phyloP scores from a whole-genome alignment of 177 flowering plant genomes.

The Vitis hybrid region DNA sequence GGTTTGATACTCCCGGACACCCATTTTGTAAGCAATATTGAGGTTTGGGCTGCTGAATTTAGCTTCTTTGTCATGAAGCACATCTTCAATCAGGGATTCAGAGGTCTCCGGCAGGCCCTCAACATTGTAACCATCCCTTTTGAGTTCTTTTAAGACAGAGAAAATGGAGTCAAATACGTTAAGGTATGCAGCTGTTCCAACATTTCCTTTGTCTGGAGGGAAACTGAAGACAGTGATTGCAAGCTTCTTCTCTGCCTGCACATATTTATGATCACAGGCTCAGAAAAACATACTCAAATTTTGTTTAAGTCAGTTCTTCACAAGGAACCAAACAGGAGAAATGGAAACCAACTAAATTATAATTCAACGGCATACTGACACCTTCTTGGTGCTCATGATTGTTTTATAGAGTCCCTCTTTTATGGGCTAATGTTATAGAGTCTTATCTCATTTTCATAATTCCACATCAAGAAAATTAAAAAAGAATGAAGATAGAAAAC shows the following conservation, averaged over 20 bases:
- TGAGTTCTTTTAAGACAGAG: conserved; percentile 84
- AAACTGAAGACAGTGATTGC: conserved; percentile 99
- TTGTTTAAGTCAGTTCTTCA: neutral
- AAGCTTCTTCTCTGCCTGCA: conserved; percentile 87
- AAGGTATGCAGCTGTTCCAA: conserved; percentile 96
- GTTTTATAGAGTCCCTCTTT: too few species aligned
- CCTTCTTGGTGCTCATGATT: too few species aligned
- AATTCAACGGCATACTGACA: too few species aligned
- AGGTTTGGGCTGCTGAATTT: conserved; percentile 98
- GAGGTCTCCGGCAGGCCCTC: conserved; percentile 91
- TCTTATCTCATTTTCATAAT: too few species aligned
- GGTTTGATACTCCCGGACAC: conserved; percentile 76
- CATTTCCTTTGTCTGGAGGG: conserved; percentile 99
- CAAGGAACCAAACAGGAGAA: too few species aligned
- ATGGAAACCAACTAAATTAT: too few species aligned
- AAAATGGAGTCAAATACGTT: conserved; percentile 92
- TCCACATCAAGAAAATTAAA: too few species aligned
- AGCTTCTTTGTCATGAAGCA: conserved; percentile 98
- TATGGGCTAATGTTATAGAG: too few species aligned
- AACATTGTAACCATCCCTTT: conserved; percentile 72
- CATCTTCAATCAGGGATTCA: conserved; percentile 80
- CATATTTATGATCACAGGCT: neutral
- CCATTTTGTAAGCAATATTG: conserved; percentile 94
- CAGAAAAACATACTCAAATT: neutral
- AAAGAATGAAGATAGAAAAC: too few species aligned